Evolutionary conservation across 108 stramenopile genomes (phyloP).

Genomic region (Pseudonitzschia multistriata): DNA sequence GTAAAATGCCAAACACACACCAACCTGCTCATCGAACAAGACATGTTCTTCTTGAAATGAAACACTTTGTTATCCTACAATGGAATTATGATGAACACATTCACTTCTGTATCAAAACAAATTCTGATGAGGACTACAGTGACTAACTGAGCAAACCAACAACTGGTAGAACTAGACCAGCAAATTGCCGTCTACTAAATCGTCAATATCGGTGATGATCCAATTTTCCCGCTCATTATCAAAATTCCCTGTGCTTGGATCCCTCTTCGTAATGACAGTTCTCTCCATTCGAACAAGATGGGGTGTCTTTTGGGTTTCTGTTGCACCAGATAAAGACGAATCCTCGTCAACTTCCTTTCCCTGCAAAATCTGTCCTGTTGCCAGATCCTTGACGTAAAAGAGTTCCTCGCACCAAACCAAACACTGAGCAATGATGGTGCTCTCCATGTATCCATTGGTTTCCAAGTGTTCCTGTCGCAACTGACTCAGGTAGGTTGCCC

Average conservation of each 20-base stretch:
- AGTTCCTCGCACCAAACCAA: constrained; percentile 39
- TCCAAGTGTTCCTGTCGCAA: constrained; percentile 16
- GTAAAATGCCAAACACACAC: too few relatives aligned
- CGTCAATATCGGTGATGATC: constrained; percentile 41
- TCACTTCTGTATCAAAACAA: too few relatives aligned
- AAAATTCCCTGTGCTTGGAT: constrained; percentile 14
- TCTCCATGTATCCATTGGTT: constrained; percentile 32
- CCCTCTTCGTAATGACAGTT: constrained; percentile 15
- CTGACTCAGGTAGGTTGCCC: constrained; percentile 10
- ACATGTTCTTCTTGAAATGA: too few relatives aligned
- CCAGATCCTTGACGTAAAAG: constrained; percentile 32
- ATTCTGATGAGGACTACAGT: too few relatives aligned
- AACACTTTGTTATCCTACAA: too few relatives aligned
- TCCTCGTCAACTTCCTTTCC: constrained; percentile 12
- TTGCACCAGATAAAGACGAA: background rate
- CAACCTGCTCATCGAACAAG: too few relatives aligned
- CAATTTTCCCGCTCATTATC: constrained; percentile 23
- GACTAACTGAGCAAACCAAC: too few relatives aligned
- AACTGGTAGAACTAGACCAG: too few relatives aligned
- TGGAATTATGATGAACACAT: too few relatives aligned
- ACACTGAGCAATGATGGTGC: constrained; percentile 38
- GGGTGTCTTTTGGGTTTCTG: constrained; percentile 9
- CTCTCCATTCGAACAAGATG: constrained; percentile 44
- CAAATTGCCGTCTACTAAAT: constrained; percentile 34
- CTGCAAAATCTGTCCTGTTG: constrained; percentile 28